Evolutionary conservation across 257 asterid species (phyloP).

Genomic region (Lavandula angustifolia): DNA sequence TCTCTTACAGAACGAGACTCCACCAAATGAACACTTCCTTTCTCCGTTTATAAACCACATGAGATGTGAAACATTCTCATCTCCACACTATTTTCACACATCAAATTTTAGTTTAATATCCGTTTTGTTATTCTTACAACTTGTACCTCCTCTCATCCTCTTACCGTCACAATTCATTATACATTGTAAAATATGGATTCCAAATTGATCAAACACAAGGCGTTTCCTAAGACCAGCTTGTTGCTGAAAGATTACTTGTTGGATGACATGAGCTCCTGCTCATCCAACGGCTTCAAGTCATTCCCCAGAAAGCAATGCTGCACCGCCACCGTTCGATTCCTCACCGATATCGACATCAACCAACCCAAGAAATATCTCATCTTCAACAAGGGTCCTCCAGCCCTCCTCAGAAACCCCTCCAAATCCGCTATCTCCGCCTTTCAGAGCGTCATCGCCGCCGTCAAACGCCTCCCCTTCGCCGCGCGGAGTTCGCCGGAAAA

Average conservation of each 20-base stretch:
- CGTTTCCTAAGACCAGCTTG: slow-evolving; percentile 25
- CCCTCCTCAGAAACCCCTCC: slow-evolving; percentile 24
- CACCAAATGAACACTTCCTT: not conserved
- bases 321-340: slow-evolving; percentile 38
- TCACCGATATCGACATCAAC: slow-evolving; percentile 32
- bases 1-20: no score
- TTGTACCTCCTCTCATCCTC: no score
- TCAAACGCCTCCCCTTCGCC: slow-evolving; percentile 50
- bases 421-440: slow-evolving; percentile 48
- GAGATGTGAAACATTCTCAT: slow-evolving; percentile 13
- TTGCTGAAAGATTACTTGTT: slow-evolving; percentile 41
- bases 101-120: not conserved
- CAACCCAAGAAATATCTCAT: slow-evolving; percentile 14
- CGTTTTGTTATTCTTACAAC: not conserved
- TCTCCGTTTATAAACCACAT: slow-evolving; percentile 11
- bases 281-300: slow-evolving; percentile 51
- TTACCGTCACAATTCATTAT: not conserved
- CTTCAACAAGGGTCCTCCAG: slow-evolving; percentile 25
- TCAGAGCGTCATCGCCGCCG: slow-evolving; percentile 51
- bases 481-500: slow-evolving; percentile 18
- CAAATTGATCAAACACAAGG: slow-evolving; percentile 31
- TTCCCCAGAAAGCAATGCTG: slow-evolving; percentile 48
- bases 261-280: slow-evolving; percentile 48
- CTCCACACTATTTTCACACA: slow-evolving; percentile 1
- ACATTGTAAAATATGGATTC: slow-evolving; percentile 29